A percentile compares a stretch with the other conserved stretches of the same genome.
phyloP scores from a whole-genome alignment of 2,329 filamentous ascomycete species.

The Botrytis byssoidea region DNA sequence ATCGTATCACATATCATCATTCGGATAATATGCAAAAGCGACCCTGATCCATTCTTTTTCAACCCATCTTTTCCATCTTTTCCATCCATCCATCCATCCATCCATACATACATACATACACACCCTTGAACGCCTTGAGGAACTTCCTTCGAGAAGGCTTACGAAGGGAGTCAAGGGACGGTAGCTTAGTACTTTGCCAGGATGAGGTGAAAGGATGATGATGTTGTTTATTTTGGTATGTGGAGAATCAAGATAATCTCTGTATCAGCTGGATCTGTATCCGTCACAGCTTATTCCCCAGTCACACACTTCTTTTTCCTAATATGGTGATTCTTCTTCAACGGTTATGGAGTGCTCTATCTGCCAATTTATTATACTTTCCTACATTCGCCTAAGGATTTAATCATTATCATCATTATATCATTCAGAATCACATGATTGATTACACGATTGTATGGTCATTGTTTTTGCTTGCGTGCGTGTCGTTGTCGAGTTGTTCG shows the following conservation, averaged over 20 bases:
- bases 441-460: background rate
- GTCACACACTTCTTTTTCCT: background rate
- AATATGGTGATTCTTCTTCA: background rate
- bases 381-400: conserved; percentile 13
- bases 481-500: background rate
- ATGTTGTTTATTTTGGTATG: background rate
- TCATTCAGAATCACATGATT: background rate
- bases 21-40: background rate
- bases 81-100: too few relatives aligned
- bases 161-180: background rate
- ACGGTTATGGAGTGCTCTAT: background rate
- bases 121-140: background rate
- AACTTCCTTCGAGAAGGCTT: conserved; percentile 7
- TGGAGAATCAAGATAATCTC: background rate
- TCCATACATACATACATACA: background rate
- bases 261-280: background rate
- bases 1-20: background rate
- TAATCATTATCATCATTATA: background rate
- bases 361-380: conserved; percentile 9
- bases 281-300: background rate
- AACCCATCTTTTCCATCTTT: background rate
- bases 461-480: too few relatives aligned
- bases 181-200: background rate
- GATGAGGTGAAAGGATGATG: background rate
- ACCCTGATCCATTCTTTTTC: conserved; percentile 10